Percentiles rank a stretch among this genome's conserved stretches.
Evolutionary conservation across 345 rosid genomes (phyloP).

Genomic region (Lumnitzera racemosa): DNA sequence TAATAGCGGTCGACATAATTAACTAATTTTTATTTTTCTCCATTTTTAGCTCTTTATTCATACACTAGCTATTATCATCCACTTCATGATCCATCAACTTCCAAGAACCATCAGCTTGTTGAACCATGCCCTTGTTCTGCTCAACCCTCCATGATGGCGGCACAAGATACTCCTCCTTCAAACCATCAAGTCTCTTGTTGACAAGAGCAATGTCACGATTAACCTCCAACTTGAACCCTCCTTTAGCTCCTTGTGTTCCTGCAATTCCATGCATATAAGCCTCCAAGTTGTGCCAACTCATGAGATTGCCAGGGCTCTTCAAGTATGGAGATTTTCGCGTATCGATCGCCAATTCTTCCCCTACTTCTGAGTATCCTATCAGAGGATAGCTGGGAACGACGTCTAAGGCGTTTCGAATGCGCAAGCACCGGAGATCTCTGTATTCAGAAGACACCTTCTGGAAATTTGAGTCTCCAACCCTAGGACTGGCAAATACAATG

Average conservation of each 20-base stretch:
- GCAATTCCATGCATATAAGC: conserved; percentile 73
- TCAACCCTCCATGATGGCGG: conserved; percentile 51
- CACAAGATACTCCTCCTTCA: conserved; percentile 51
- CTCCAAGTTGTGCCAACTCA: conserved; percentile 56
- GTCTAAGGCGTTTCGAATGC: conserved; percentile 43
- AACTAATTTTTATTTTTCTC: too few species aligned
- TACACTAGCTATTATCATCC: conserved; percentile 19
- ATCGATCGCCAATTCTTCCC: conserved; percentile 57
- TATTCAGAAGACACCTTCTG: conserved; percentile 27
- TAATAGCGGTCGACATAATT: too few species aligned
- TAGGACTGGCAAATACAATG: conserved; percentile 57
- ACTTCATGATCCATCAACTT: conserved; percentile 57
- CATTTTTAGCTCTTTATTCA: too few species aligned
- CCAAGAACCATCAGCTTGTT: conserved; percentile 71
- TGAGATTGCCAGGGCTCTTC: conserved; percentile 42
- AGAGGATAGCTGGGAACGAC: conserved; percentile 61
- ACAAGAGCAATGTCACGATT: conserved; percentile 48
- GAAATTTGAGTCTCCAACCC: conserved; percentile 52
- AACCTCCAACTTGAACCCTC: conserved; percentile 51
- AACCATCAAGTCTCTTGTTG: conserved; percentile 44
- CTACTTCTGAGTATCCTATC: conserved; percentile 53
- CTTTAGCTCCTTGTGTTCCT: conserved; percentile 52
- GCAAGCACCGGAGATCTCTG: conserved; percentile 42
- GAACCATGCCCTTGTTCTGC: conserved; percentile 69
- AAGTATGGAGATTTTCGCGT: conserved; percentile 51